Percentiles rank a stretch among this genome's conserved stretches.
Conservation (phyloP, 2,329 filamentous ascomycete species). For the Epichloe typhina region DNA sequence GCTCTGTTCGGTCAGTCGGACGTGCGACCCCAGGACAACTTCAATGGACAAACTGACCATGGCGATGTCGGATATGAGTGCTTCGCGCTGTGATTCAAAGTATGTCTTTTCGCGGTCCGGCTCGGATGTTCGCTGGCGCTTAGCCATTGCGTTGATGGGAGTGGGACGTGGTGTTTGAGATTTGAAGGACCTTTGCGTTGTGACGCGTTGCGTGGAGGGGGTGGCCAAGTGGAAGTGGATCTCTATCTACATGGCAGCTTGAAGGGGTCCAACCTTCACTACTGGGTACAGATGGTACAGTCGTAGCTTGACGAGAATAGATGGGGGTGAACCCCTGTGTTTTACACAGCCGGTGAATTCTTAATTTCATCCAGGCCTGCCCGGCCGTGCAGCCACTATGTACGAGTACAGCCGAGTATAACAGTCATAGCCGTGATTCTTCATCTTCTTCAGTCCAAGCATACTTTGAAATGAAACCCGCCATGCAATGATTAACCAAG, state of each 20-base stretch:
- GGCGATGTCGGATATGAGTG: constrained; percentile 59
- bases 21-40: too few species aligned
- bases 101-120: constrained; percentile 37
- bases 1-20: constrained; percentile 28
- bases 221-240: too few species aligned
- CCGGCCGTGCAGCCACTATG: constrained; percentile 1
- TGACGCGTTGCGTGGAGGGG: not conserved
- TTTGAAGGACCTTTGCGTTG: not conserved
- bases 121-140: constrained; percentile 10
- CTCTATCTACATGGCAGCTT: too few species aligned
- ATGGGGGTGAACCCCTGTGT: not conserved
- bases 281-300: too few species aligned
- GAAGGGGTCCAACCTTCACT: too few species aligned
- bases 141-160: constrained; percentile 2
- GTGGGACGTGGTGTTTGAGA: not conserved
- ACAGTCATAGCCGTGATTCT: not conserved
- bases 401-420: not conserved
- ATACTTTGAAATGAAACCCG: constrained; percentile 8
- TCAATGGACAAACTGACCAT: constrained; percentile 32
- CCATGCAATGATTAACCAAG: constrained; percentile 14
- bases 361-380: not conserved
- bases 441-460: constrained; percentile 6
- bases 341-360: not conserved
- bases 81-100: constrained; percentile 65
- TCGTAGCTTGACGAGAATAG: too few species aligned